Percentiles rank a stretch among this genome's conserved stretches.
Conservation (phyloP, 768 basidiomycete species). For the Phlebiopsis flavidoalba region DNA sequence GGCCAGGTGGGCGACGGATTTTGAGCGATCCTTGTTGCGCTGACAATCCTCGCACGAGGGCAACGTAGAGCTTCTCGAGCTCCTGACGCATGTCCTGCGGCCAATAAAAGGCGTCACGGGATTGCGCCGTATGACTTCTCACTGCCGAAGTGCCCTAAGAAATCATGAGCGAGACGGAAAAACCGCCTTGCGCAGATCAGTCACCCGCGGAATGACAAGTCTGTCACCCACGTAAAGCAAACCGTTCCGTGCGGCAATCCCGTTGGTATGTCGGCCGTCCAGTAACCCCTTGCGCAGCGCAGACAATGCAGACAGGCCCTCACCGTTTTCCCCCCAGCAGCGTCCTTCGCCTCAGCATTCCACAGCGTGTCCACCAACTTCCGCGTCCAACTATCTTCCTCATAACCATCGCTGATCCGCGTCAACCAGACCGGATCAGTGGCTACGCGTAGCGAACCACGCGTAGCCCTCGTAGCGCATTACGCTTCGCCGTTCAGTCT, state of each 20-base stretch:
- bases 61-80: slow-evolving; percentile 26
- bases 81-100: slow-evolving; percentile 27
- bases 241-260: slow-evolving; percentile 1
- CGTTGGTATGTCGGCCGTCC: no score
- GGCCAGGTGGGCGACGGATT: slow-evolving; percentile 16
- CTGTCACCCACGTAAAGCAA: slow-evolving; percentile 17
- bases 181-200: slow-evolving; percentile 10
- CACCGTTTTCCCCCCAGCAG: no score
- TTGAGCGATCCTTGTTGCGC: slow-evolving; percentile 29
- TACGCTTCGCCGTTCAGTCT: no score
- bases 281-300: no score
- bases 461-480: no score
- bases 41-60: slow-evolving; percentile 27
- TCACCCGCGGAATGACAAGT: slow-evolving; percentile 17
- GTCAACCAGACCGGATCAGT: not conserved
- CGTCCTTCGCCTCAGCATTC: no score
- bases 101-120: slow-evolving; percentile 12
- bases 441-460: not conserved
- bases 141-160: slow-evolving; percentile 16
- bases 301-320: no score
- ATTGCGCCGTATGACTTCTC: slow-evolving; percentile 16
- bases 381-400: no score
- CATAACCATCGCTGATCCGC: no score
- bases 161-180: slow-evolving; percentile 13
- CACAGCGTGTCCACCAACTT: no score